Conservation (phyloP, 2,329 filamentous ascomycete genomes). For the Fusarium piperis region DNA sequence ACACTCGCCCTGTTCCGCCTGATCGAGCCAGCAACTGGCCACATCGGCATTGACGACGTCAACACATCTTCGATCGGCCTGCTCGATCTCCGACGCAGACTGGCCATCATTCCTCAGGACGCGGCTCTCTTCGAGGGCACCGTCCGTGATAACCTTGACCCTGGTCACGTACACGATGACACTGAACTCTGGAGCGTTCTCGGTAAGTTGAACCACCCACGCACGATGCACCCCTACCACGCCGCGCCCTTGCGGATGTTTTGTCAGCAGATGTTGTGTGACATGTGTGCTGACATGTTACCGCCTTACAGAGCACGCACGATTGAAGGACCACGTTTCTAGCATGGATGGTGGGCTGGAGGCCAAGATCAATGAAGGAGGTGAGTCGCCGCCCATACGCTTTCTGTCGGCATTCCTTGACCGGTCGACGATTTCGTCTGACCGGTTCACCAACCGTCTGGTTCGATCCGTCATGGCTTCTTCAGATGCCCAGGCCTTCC, state of each 20-base stretch:
- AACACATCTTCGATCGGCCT: constrained; percentile 92
- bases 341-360: constrained; percentile 91
- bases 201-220: constrained; percentile 63
- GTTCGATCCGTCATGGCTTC: constrained; percentile 21
- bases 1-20: constrained; percentile 95
- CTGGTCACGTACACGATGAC: constrained; percentile 93
- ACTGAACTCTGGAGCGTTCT: constrained; percentile 97
- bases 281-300: constrained; percentile 35
- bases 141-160: constrained; percentile 94
- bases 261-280: constrained; percentile 25
- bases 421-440: constrained; percentile 25
- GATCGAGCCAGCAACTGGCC: constrained; percentile 85
- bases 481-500: constrained; percentile 17
- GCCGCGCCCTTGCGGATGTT: constrained; percentile 7
- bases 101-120: constrained; percentile 98
- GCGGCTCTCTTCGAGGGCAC: constrained; percentile 95
- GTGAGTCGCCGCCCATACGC: constrained; percentile 62
- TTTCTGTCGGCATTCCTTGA: constrained; percentile 39
- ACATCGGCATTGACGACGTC: constrained; percentile 88
- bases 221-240: constrained; percentile 23
- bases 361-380: constrained; percentile 91
- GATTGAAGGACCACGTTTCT: constrained; percentile 88
- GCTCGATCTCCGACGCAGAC: constrained; percentile 84
- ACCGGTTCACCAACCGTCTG: constrained; percentile 31
- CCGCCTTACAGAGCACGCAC: constrained; percentile 77